These are phyloP conservation scores for Jaltomata sinuosa DNA, from an alignment of 257 asterid genomes.

Conservation along the genomic window DNA sequence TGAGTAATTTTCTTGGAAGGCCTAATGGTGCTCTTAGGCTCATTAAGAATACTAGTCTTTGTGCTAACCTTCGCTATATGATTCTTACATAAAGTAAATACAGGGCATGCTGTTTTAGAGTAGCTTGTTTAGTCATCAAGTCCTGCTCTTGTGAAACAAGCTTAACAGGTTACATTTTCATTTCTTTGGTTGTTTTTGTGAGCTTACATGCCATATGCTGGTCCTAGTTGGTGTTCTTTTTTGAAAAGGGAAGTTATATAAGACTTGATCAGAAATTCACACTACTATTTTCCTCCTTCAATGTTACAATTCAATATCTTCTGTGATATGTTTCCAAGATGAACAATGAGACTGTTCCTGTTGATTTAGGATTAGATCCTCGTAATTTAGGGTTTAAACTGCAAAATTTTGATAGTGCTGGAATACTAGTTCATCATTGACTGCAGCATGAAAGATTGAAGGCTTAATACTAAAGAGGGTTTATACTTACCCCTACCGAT, in stretches of 20 bases:
- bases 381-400: background rate
- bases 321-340: background rate
- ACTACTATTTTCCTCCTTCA: background rate
- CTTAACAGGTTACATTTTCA: background rate
- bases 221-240: background rate
- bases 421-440: background rate
- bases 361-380: background rate
- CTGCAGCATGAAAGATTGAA: background rate
- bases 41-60: background rate
- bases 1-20: background rate
- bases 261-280: background rate
- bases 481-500: constrained; percentile 30
- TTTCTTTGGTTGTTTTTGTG: background rate
- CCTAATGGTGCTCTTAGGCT: background rate
- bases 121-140: background rate
- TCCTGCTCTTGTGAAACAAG: background rate
- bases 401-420: background rate
- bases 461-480: background rate
- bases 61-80: background rate
- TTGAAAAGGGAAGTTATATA: background rate
- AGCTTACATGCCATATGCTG: background rate
- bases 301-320: background rate
- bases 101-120: background rate
- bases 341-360: background rate
- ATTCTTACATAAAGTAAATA: background rate